Evolutionary conservation across 2,329 filamentous ascomycete species (phyloP), one percentile per base, ranked within the genome.

Genomic region (Cercospora canescens): DNA sequence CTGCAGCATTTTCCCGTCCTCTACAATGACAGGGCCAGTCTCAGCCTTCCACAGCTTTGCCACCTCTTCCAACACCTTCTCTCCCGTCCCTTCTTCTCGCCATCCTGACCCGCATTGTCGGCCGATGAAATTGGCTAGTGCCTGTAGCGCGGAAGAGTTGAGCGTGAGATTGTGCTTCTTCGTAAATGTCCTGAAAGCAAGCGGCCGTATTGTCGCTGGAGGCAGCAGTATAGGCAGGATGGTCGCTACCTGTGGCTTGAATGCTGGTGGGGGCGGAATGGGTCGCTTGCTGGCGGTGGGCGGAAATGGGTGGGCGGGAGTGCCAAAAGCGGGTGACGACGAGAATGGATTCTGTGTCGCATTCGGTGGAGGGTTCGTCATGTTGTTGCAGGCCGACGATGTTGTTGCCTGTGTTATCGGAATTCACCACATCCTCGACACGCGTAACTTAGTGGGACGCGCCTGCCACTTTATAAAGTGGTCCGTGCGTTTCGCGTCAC

Each of bases 151-250:
- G 0, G 93, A 88, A 0, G 94, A 95, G 7, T 92, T 94, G 61
- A 99, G 87, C 0, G 94, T 98, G 63, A 99, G 84, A 73, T 94
- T 96, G 80, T 99, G 93, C 76, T 98, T 99, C 79, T 97, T 97
- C 1, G 95, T 99, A 71, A 99, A 96, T 0, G 92, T 96, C 55
- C 95, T 89, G 76, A 99, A 98, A 8, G 95, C 96, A 21, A 98
- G 85, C 2, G 95, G 94, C 68, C 96, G 87, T 45, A 99, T 82
- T 0, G 92, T 96, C 9, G 93, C 88, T 0, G 94, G 91, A 3
- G 94, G 94, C 4, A 99, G 88, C 37, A 96, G 85, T 64, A 99
- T 95, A 4, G 95, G 93, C 1, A 99, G 84, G 56, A 98, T 91
- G 6, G 88, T 86, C 6, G 84, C 79, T 67, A 83, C 85, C 26